These are phyloP conservation scores for Mikania micrantha DNA, from an alignment of 129 eudicot species.

Conservation along the genomic window DNA sequence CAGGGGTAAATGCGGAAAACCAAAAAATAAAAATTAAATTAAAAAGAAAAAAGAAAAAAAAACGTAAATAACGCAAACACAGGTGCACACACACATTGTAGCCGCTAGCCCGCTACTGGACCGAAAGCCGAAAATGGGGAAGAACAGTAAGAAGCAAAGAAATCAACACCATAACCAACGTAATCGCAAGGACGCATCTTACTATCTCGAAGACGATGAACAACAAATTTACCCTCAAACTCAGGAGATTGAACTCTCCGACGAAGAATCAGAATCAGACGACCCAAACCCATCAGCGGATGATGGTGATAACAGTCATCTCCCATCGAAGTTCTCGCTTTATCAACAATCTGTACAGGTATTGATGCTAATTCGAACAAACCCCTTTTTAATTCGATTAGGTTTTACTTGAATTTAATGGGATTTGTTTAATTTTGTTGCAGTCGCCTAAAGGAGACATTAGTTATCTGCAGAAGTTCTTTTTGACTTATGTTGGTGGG, in stretches of 20 bases:
- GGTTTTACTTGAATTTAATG: not conserved
- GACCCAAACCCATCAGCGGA: constrained; percentile 12
- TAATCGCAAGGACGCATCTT: constrained; percentile 37
- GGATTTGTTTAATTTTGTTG: constrained; percentile 8
- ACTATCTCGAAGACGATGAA: constrained; percentile 32
- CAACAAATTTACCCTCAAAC: constrained; percentile 22
- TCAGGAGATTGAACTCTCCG: constrained; percentile 22
- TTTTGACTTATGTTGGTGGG: constrained; percentile 95
- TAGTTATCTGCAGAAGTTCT: constrained; percentile 89
- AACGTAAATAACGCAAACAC: not conserved
- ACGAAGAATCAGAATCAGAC: constrained; percentile 26
- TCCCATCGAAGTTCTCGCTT: constrained; percentile 77
- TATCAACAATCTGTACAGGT: constrained; percentile 98
- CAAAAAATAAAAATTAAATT: too few species aligned
- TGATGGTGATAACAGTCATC: not conserved
- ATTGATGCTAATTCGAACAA: not conserved
- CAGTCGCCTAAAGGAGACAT: constrained; percentile 99
- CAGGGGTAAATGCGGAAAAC: too few species aligned
- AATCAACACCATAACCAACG: constrained; percentile 45
- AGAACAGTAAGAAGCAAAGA: constrained; percentile 73
- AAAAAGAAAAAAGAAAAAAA: too few species aligned
- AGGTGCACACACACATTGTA: not conserved
- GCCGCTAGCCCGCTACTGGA: constrained; percentile 15
- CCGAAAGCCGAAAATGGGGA: constrained; percentile 51
- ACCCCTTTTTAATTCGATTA: not conserved